phyloP scores from a whole-genome alignment of 2,329 filamentous ascomycete species.

The Fusarium secorum region DNA sequence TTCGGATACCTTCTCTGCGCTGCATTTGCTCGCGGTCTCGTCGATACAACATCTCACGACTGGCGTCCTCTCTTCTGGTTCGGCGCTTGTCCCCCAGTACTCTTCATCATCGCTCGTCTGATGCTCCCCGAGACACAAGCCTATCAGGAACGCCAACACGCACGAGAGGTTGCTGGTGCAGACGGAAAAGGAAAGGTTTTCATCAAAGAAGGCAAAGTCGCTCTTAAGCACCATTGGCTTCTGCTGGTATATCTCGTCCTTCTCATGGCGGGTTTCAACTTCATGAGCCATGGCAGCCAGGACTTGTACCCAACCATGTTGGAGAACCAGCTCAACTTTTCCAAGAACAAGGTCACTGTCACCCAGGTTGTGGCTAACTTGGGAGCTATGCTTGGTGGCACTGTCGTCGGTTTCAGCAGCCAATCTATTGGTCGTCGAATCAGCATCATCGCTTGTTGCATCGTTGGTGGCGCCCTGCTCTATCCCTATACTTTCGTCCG shows the following conservation, averaged over 20 bases:
- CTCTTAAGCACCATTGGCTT: conserved; percentile 80
- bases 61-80: conserved; percentile 94
- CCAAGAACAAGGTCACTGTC: conserved; percentile 66
- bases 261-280: conserved; percentile 91
- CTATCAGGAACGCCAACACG: conserved; percentile 71
- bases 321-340: conserved; percentile 62
- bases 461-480: conserved; percentile 76
- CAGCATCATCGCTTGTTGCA: conserved; percentile 70
- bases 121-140: conserved; percentile 80
- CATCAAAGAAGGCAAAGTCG: conserved; percentile 78
- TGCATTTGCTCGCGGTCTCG: conserved; percentile 70
- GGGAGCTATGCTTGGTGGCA: conserved; percentile 74
- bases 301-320: conserved; percentile 70
- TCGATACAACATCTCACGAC: conserved; percentile 77
- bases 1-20: conserved; percentile 70
- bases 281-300: conserved; percentile 82
- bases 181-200: conserved; percentile 62
- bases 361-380: conserved; percentile 77
- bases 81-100: conserved; percentile 77
- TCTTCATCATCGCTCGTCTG: conserved; percentile 82
- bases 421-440: conserved; percentile 75
- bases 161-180: conserved; percentile 58
- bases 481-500: conserved; percentile 82
- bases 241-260: conserved; percentile 82
- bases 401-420: conserved; percentile 70